Base-by-base conservation (phyloP, 495 filamentous ascomycete species). In the Parachaetomium inaequale region DNA sequence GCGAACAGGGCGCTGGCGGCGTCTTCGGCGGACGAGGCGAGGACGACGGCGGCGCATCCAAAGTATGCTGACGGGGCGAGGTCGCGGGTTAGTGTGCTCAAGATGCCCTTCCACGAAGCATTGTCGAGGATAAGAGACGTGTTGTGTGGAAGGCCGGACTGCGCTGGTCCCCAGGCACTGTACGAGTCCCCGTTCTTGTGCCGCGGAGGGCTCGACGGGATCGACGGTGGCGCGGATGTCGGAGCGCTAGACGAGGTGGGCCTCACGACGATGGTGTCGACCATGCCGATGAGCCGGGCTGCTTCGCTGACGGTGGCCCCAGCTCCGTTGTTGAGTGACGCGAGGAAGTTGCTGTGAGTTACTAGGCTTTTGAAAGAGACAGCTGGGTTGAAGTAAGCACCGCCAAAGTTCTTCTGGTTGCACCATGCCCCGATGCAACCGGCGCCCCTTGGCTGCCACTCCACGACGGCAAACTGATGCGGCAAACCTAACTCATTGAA, bases 401-500 rank as follows among this genome's bases (percentile, higher is more conserved):
- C 90, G 34, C 90, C 90, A 71, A 94, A 93, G 31, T 80, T 84
- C 14, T 82, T 83, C 58, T 89, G 87, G 29, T 82, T 78, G 61
- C 89, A 82, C 66, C 90, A 84, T 2, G 83, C 75, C 66, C 90
- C 88, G 55, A 81, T 68, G 26, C 68, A 74, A 45, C 86, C 77
- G 0, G 84, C 81, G 2, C 81, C 85, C 63, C 82, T 86, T 10
- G 81, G 78, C 1, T 84, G 85, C 43, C 87, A 80, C 70, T 93
- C 90, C 17, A 91, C 83, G n/a, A 85, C 86, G 31, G 82, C 84
- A 68, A 92, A 87, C 58, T 86, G 85, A 61, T 94, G 90, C 23
- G 89, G 89, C n/a, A 94, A 77, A 21, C 89, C 88, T 23, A 93
- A 81, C 71, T 94, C 90, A 69, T 94, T 94, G 72, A 94, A 87